phyloP scores from a whole-genome alignment of 768 basidiomycete genomes.

The Calocybe gangraenosa region DNA sequence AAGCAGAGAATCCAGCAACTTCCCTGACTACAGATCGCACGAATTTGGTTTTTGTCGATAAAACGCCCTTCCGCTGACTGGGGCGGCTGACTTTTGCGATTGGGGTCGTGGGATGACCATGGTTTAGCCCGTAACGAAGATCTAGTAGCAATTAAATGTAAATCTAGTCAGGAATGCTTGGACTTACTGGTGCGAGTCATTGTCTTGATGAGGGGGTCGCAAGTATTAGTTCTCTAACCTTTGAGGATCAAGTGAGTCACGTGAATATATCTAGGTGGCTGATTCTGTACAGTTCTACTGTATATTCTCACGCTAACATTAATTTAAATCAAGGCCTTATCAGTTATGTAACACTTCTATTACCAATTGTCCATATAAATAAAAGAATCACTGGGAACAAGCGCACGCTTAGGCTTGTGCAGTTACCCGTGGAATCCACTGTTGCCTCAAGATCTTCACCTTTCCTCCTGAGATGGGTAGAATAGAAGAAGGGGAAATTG shows the following conservation, averaged over 20 bases:
- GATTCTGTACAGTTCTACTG: slow-evolving; percentile 52
- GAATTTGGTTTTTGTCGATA: slow-evolving; percentile 88
- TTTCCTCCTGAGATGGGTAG: slow-evolving; percentile 30
- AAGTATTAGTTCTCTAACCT: too few species aligned
- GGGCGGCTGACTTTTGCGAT: slow-evolving; percentile 74
- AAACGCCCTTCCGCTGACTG: slow-evolving; percentile 88
- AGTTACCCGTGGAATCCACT: slow-evolving; percentile 38
- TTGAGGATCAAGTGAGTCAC: slow-evolving; percentile 26
- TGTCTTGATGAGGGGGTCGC: too few species aligned
- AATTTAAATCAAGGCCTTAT: too few species aligned
- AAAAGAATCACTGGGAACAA: too few species aligned
- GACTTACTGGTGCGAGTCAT: slow-evolving; percentile 78
- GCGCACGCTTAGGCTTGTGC: slow-evolving; percentile 40
- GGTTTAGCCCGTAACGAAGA: slow-evolving; percentile 80
- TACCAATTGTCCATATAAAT: too few species aligned
- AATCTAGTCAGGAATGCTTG: not conserved
- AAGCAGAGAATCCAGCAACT: slow-evolving; percentile 96
- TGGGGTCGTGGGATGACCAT: slow-evolving; percentile 84
- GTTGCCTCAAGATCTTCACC: slow-evolving; percentile 51
- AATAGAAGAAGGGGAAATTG: slow-evolving; percentile 24
- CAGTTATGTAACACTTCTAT: too few species aligned
- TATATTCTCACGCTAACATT: slow-evolving; percentile 19
- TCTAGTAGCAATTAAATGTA: slow-evolving; percentile 40
- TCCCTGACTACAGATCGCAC: slow-evolving; percentile 93
- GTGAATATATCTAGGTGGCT: slow-evolving; percentile 41